Percentiles rank a stretch among this genome's conserved stretches.
Evolutionary conservation across 495 filamentous ascomycete species (phyloP).

Genomic region (Hypoxylon cercidicola): DNA sequence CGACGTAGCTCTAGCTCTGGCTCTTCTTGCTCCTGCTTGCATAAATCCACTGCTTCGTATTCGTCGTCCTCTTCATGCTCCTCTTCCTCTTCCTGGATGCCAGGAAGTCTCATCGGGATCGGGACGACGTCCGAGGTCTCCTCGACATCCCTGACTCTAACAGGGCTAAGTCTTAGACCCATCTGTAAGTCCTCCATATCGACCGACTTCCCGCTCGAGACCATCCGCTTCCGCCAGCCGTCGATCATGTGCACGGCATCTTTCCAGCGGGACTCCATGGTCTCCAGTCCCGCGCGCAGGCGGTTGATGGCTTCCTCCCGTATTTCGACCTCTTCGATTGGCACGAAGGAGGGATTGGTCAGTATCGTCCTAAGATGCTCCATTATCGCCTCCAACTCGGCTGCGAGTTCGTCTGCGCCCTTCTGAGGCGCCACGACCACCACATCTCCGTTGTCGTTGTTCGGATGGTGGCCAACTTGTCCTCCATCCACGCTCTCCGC

Average conservation of each 20-base stretch:
- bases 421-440: constrained; percentile 62
- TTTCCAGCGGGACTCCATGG: constrained; percentile 89
- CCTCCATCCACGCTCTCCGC: constrained; percentile 40
- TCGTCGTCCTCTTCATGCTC: constrained; percentile 5
- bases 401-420: constrained; percentile 73
- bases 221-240: constrained; percentile 87
- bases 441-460: constrained; percentile 49
- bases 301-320: constrained; percentile 89
- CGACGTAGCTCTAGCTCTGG: constrained; percentile 20
- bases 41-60: background rate
- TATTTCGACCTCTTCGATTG: constrained; percentile 90
- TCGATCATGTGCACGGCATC: constrained; percentile 93
- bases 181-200: constrained; percentile 84
- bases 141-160: constrained; percentile 64
- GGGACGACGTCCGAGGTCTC: constrained; percentile 53
- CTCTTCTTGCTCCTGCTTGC: constrained; percentile 43
- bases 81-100: constrained; percentile 53
- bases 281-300: constrained; percentile 85
- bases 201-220: constrained; percentile 78
- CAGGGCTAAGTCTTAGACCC: constrained; percentile 74
- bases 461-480: constrained; percentile 51
- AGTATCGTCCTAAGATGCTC: constrained; percentile 82
- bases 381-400: constrained; percentile 77
- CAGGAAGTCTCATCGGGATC: constrained; percentile 49
- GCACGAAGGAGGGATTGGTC: constrained; percentile 95